Evolutionary conservation across 1,139 yeast genomes (phyloP).

Genomic region (Debaryomycetaceae sp.): DNA sequence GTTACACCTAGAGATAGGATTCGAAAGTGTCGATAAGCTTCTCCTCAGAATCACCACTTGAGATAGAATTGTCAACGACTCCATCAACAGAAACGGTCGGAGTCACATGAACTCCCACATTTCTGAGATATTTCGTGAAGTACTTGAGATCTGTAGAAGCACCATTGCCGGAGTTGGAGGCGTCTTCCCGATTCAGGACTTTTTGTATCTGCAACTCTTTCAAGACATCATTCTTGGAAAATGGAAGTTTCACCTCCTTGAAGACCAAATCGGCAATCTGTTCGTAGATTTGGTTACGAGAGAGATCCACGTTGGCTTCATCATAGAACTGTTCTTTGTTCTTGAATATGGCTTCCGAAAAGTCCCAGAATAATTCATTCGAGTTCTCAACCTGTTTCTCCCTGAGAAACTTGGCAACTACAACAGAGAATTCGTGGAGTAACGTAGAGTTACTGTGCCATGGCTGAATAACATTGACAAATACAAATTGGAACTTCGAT

Average conservation of each 20-base stretch:
- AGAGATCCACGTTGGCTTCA: constrained; percentile 49
- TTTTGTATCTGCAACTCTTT: constrained; percentile 26
- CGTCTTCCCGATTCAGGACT: constrained; percentile 19
- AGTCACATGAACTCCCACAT: constrained; percentile 76
- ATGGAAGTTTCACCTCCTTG: constrained; percentile 29
- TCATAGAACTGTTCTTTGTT: constrained; percentile 60
- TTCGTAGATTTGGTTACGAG: constrained; percentile 56
- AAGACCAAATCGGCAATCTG: constrained; percentile 54
- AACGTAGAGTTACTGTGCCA: constrained; percentile 79
- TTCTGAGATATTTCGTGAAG: constrained; percentile 70
- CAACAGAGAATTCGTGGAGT: constrained; percentile 71
- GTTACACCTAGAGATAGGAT: constrained; percentile 2
- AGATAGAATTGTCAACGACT: constrained; percentile 37
- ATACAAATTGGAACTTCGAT: constrained; percentile 52
- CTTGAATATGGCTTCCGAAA: constrained; percentile 53
- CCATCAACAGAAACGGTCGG: constrained; percentile 83
- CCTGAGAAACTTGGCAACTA: constrained; percentile 59
- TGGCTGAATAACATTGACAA: constrained; percentile 73
- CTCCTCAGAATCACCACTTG: constrained; percentile 36
- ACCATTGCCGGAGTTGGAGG: constrained; percentile 56
- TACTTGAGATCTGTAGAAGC: constrained; percentile 65
- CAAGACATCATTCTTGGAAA: constrained; percentile 37
- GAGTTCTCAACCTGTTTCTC: constrained; percentile 20
- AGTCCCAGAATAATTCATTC: constrained; percentile 55
- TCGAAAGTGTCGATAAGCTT: constrained; percentile 31